Evolutionary conservation across 495 filamentous ascomycete genomes (phyloP), one percentile per base, ranked within the genome.

Genomic region (Hyaloscypha finlandica): DNA sequence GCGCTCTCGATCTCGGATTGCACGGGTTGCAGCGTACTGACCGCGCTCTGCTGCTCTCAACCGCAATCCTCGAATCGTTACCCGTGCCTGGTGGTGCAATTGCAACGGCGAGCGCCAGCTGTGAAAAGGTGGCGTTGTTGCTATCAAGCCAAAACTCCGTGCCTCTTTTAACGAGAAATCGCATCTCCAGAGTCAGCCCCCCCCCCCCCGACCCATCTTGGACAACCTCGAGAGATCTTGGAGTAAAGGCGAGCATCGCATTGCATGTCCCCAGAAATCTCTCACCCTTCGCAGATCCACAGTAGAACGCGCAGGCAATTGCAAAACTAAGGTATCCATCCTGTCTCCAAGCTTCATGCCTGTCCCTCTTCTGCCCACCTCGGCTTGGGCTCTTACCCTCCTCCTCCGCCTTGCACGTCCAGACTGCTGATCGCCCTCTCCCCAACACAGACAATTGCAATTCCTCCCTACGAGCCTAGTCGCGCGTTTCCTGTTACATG

Each of bases 401-500:
- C 67, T 52, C 32, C 37, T 48, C 32, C 32, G 11, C 37, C 51
- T 11, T 25, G 20, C 42, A 63, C 58, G 29, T 51, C 8, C 59
- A 37, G 16, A n/a, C 11, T 57, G 59, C 65, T 67, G 51, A 57
- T 63, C 59, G 14, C 12, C 59, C 19, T 45, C 33, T 59, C 37
- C 54, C 29, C 12, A 48, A 8, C 52, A 22, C 32, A 61, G 52
- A 45, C 54, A 54, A 14, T 60, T 55, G 19, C 12, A 57, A 48
- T 48, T 48, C 42, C 42, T 19, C 19, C 29, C 31, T 51, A 45
- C 22, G 29, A 54, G 65, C 53, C 67, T 53, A 65, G 33, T 65
- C 61, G 63, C 70, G 33, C 55, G 22, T 32, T 63, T 32, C 35
- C 32, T 48, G 61, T 65, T 63, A 59, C 71, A 59, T 48, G 57